These are phyloP conservation scores for Heterobasidion parviporum DNA, from an alignment of 1,284 basidiomycete species.

Conservation along the genomic window DNA sequence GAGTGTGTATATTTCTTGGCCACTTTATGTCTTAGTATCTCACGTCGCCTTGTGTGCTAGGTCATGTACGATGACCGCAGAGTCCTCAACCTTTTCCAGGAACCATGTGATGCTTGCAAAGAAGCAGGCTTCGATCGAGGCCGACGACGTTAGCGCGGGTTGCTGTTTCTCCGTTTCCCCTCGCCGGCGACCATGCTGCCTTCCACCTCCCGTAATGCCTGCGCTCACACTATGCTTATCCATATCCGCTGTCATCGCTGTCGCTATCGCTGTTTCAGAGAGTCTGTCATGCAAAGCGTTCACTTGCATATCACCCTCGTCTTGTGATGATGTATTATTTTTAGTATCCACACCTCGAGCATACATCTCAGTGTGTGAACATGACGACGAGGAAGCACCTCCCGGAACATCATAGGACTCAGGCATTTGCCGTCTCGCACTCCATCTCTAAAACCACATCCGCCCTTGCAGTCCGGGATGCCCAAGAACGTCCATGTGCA, in stretches of 20 bases:
- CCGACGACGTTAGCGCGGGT: slow-evolving; percentile 11
- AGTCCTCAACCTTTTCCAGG: slow-evolving; percentile 41
- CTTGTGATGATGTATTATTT: neutral
- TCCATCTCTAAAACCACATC: no score
- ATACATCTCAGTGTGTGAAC: no score
- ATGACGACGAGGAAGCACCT: no score
- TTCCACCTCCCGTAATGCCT: neutral
- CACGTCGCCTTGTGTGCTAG: slow-evolving; percentile 17
- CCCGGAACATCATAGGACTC: no score
- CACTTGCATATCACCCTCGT: neutral
- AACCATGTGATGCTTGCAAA: slow-evolving; percentile 39
- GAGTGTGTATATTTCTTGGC: slow-evolving; percentile 13
- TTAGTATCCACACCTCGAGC: no score
- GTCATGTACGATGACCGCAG: slow-evolving; percentile 29
- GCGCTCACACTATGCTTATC: neutral
- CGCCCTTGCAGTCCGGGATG: no score
- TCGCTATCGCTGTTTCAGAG: neutral
- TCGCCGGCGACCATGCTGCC: slow-evolving; percentile 1
- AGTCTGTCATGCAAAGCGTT: neutral
- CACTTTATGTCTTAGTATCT: neutral
- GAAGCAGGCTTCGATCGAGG: slow-evolving; percentile 21
- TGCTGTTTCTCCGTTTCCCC: neutral
- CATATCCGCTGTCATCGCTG: neutral
- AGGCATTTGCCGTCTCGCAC: no score
- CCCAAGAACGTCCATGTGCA: no score